phyloP scores from a whole-genome alignment of 768 basidiomycete genomes.

The Tylopilus sp. region DNA sequence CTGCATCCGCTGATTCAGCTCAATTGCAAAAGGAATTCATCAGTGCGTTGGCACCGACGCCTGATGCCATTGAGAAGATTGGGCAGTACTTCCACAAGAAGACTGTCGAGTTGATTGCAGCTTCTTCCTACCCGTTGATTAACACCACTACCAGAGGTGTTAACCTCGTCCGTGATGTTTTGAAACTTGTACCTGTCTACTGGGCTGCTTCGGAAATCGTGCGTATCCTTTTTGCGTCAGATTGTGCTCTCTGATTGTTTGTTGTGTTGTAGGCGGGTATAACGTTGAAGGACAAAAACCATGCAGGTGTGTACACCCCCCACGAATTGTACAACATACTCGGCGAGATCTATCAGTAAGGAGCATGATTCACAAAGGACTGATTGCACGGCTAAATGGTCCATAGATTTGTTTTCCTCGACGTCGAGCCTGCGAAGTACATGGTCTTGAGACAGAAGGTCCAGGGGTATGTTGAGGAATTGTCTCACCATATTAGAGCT shows the following conservation, averaged over 20 bases:
- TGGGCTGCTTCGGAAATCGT: constrained; percentile 75
- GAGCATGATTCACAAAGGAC: not conserved
- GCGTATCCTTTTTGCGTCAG: constrained; percentile 21
- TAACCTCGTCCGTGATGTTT: constrained; percentile 67
- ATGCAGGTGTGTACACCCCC: constrained; percentile 60
- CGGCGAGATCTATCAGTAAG: constrained; percentile 66
- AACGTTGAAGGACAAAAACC: constrained; percentile 55
- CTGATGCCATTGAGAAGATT: constrained; percentile 48
- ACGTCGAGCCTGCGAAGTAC: constrained; percentile 56
- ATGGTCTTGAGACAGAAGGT: constrained; percentile 54
- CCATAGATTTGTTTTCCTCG: constrained; percentile 70
- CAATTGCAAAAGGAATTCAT: constrained; percentile 46
- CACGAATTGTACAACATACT: constrained; percentile 60
- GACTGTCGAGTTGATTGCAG: constrained; percentile 54
- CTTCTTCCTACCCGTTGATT: constrained; percentile 53
- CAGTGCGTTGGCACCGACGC: constrained; percentile 42
- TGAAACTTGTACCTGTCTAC: constrained; percentile 59
- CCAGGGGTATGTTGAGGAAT: constrained; percentile 47
- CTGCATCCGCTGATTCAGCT: constrained; percentile 41
- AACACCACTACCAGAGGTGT: constrained; percentile 51
- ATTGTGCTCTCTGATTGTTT: not conserved
- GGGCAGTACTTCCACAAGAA: constrained; percentile 63
- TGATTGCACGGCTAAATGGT: not conserved
- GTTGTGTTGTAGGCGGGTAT: constrained; percentile 57
- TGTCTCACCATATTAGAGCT: constrained; percentile 55